A percentile compares a stretch with the other conserved stretches of the same genome.
Evolutionary conservation across 148 eudicot genomes (phyloP).

Genomic region (Camellia japonica): DNA sequence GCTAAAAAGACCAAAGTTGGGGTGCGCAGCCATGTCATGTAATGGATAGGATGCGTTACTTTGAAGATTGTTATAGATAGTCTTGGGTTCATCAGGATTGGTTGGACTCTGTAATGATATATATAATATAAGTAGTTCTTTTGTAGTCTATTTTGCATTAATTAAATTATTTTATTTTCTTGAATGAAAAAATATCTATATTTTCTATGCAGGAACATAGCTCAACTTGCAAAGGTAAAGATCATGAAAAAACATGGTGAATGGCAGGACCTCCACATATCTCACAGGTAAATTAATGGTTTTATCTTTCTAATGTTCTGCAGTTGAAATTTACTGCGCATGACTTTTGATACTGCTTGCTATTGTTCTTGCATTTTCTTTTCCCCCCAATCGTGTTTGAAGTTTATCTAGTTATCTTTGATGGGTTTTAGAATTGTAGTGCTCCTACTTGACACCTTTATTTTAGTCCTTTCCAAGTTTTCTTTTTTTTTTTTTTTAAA

Average conservation of each 20-base stretch:
- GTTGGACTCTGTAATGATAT: not conserved
- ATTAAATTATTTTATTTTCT: conserved; percentile 5
- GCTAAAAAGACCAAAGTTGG: not conserved
- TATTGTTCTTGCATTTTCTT: not conserved
- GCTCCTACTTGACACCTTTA: not conserved
- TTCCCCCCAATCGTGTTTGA: conserved; percentile 1
- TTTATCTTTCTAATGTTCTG: not conserved
- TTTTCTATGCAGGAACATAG: conserved; percentile 60
- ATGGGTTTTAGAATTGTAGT: not conserved
- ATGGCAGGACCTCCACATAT: conserved; percentile 76
- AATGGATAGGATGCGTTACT: not conserved
- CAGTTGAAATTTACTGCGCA: not conserved
- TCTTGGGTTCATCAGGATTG: not conserved
- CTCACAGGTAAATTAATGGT: conserved; percentile 42
- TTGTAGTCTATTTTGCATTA: conserved; percentile 8
- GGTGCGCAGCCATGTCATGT: not conserved
- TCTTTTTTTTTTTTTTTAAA: no score
- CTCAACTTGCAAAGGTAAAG: conserved; percentile 73
- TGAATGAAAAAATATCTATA: not conserved
- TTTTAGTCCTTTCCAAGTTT: not conserved
- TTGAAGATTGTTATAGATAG: not conserved
- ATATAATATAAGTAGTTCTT: not conserved
- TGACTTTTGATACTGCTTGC: no score
- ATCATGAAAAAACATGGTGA: conserved; percentile 65
- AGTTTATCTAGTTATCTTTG: not conserved